Conservation (phyloP, 306 rosid genomes). For the Lathyrus sativus region DNA sequence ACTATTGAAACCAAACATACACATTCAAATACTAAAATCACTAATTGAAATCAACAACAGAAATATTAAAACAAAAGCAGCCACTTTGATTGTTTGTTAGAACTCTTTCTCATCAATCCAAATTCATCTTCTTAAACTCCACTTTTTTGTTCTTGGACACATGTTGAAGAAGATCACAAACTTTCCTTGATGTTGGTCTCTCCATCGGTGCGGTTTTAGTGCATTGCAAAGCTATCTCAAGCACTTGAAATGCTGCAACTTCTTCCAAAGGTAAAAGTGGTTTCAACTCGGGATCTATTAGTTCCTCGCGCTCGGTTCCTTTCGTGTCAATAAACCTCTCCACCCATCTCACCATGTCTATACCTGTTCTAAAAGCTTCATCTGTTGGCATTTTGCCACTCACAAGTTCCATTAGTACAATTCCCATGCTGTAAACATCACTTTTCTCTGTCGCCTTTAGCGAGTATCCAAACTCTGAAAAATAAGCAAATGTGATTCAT, state of each 20-base stretch:
- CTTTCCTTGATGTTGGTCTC: constrained; percentile 78
- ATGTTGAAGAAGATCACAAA: constrained; percentile 65
- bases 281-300: constrained; percentile 62
- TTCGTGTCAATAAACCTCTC: constrained; percentile 55
- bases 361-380: constrained; percentile 56
- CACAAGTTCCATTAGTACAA: constrained; percentile 86
- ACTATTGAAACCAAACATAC: constrained; percentile 6
- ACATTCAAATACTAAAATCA: constrained; percentile 2
- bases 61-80: neutral
- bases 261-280: constrained; percentile 64
- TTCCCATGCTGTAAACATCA: constrained; percentile 93
- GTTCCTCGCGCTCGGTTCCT: constrained; percentile 45
- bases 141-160: constrained; percentile 51
- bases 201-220: constrained; percentile 71
- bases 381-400: constrained; percentile 85
- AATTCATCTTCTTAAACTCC: constrained; percentile 53
- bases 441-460: constrained; percentile 81
- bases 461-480: constrained; percentile 78
- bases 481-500: constrained; percentile 18
- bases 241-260: constrained; percentile 76
- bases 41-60: neutral
- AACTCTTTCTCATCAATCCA: constrained; percentile 26
- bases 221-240: constrained; percentile 84
- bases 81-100: neutral
- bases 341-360: constrained; percentile 97